These are phyloP conservation scores for Basidiobolus meristosporus DNA, from an alignment of 371 early-diverging fungal species.

Conservation along the genomic window DNA sequence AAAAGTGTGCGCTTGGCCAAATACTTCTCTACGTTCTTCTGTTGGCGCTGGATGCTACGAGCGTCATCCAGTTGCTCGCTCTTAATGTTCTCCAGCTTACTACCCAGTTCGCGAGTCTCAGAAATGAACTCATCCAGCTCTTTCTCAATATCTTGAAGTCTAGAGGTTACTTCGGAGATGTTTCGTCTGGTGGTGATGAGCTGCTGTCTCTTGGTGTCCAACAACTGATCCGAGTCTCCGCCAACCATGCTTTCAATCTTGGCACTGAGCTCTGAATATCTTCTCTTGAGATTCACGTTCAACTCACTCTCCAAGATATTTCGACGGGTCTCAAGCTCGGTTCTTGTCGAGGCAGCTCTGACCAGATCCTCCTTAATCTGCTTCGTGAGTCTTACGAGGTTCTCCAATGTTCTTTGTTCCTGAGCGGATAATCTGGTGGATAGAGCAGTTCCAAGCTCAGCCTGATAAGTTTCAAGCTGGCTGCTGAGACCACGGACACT, in stretches of 20 bases:
- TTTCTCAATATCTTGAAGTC: conserved; percentile 20
- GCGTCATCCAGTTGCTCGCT: conserved; percentile 18
- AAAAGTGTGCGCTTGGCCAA: conserved; percentile 54
- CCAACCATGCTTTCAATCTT: not conserved
- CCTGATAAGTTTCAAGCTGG: conserved; percentile 29
- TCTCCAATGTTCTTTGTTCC: conserved; percentile 29
- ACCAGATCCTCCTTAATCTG: conserved; percentile 18
- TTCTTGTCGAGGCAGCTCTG: conserved; percentile 15
- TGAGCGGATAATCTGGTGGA: conserved; percentile 20
- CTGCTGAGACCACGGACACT: conserved; percentile 18
- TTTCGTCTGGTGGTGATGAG: not conserved
- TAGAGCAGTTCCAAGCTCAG: conserved; percentile 33
- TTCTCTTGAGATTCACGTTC: not conserved
- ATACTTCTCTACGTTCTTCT: conserved; percentile 54
- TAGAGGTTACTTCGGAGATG: conserved; percentile 2
- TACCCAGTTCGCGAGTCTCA: conserved; percentile 9
- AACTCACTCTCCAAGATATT: not conserved
- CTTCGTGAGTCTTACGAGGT: conserved; percentile 25
- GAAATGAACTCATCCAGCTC: conserved; percentile 23
- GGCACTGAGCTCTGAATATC: not conserved
- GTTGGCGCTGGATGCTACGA: conserved; percentile 17
- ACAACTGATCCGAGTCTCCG: not conserved
- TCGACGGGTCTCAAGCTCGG: conserved; percentile 12
- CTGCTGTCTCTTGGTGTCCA: not conserved
- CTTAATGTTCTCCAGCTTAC: conserved; percentile 6